Percentiles rank a stretch among this genome's conserved stretches.
These are phyloP conservation scores for Limnanthes douglasii DNA, from an alignment of 345 rosid genomes.

Conservation along the genomic window DNA sequence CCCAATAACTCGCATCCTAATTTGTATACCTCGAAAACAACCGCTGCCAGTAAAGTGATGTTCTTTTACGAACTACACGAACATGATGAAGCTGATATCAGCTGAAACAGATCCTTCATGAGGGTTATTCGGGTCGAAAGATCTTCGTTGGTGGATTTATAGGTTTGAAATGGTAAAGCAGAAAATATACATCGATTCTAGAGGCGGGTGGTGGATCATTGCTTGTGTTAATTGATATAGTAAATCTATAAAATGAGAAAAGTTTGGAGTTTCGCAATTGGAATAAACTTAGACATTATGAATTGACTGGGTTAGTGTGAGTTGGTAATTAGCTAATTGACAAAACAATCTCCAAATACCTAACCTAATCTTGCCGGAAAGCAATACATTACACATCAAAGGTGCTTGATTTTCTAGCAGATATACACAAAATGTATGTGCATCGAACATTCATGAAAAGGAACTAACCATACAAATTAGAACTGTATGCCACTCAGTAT, in stretches of 20 bases:
- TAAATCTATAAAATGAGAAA: constrained; percentile 12
- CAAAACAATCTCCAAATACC: too few relatives aligned
- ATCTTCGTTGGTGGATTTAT: constrained; percentile 9
- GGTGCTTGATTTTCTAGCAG: too few relatives aligned
- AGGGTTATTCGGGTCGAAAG: constrained; percentile 12
- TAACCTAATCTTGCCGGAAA: too few relatives aligned
- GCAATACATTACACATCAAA: too few relatives aligned
- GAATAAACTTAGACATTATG: constrained; percentile 18
- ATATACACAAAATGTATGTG: too few relatives aligned
- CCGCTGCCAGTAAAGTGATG: constrained; percentile 36
- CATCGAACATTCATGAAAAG: too few relatives aligned
- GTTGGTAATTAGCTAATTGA: constrained; percentile 17
- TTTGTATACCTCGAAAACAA: constrained; percentile 19
- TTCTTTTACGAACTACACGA: constrained; percentile 19
- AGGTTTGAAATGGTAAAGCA: constrained; percentile 21
- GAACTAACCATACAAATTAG: too few relatives aligned
- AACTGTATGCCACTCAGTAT: too few relatives aligned
- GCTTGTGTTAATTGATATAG: constrained; percentile 32
- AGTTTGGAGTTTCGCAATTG: constrained; percentile 13
- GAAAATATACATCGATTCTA: constrained; percentile 39
- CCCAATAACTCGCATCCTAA: constrained; percentile 15
- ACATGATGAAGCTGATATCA: constrained; percentile 21
- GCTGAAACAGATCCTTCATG: constrained; percentile 22
- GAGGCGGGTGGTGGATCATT: constrained; percentile 31
- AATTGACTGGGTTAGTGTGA: constrained; percentile 15